Conservation (phyloP, 768 basidiomycete species). For the Hericium coralloides region DNA sequence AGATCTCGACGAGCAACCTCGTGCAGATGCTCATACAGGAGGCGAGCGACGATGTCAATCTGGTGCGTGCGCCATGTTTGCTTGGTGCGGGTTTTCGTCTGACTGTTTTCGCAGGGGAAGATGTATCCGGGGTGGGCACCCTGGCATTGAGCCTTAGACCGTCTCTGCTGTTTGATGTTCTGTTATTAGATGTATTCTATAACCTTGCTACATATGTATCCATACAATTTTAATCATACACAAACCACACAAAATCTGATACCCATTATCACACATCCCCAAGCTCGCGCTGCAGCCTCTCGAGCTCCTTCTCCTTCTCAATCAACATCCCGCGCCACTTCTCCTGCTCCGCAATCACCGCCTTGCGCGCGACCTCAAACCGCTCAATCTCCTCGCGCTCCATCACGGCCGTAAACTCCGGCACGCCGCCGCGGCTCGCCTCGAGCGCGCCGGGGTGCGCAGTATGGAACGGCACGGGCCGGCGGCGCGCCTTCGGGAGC, state of each 20-base stretch:
- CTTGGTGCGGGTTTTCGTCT: neutral
- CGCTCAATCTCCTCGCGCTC: conserved; percentile 80
- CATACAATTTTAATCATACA: neutral
- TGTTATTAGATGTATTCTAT: neutral
- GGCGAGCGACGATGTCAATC: conserved; percentile 63
- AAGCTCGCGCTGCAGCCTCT: conserved; percentile 51
- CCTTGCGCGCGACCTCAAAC: conserved; percentile 67
- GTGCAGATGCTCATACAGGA: conserved; percentile 91
- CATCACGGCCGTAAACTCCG: conserved; percentile 82
- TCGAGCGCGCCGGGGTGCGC: conserved; percentile 47
- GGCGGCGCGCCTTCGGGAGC: conserved; percentile 53
- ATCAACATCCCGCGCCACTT: conserved; percentile 57
- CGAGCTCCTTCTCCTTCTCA: conserved; percentile 78
- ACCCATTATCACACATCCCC: conserved; percentile 8
- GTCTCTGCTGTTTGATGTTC: neutral
- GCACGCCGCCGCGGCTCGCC: conserved; percentile 54
- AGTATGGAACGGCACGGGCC: conserved; percentile 64
- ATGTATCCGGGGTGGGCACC: conserved; percentile 92
- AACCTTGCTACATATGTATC: neutral
- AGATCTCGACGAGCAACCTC: conserved; percentile 71
- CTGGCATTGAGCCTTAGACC: conserved; percentile 42
- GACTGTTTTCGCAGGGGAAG: conserved; percentile 40
- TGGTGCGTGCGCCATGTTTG: conserved; percentile 35
- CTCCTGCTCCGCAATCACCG: conserved; percentile 69
- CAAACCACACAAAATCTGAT: neutral